Evolutionary conservation across 1,139 yeast genomes (phyloP), one percentile per base, ranked within the genome.

Genomic region (Yamadazyma buinensis): DNA sequence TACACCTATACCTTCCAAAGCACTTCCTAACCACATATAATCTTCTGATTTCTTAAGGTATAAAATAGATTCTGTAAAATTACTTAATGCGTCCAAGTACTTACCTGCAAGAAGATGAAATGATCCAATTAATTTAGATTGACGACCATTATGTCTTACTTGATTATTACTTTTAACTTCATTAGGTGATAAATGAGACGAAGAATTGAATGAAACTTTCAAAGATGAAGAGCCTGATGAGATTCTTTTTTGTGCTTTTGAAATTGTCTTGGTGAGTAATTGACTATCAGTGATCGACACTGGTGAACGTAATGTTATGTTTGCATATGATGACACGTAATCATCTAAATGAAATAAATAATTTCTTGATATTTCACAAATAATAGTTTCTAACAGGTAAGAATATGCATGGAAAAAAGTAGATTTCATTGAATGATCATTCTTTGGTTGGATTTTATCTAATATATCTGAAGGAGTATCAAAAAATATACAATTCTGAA

Each of bases 21-120:
- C 80, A 28, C 92, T 82, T 0, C 83, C 97, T 19, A 86, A 67
- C 98, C 98, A 92, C 15, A 92, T 62, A 49, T 75, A 75, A 55
- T 92, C 98, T 33, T 80, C 80, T 2, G 81, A 67, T 23, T 76
- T 68, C 40, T 77, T 77, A 36, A 88, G 59, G 24, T 72, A 63
- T 2, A 66, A 51, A 2, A 84, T 71, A 0, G 97, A 80, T 27
- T 88, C 96, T 10, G 80, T 72, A 45, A 88, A 84, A 39, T 79
- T 76, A 22, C 70, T 66, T 35, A 88, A 53, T 0, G 97, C 95
- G 39, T 80, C 86, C 11, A 67, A 56, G 35, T 83, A 71, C 39
- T 84, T 75, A 0, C 98, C 98, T 0, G 96, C 83, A 30, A 92
- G 58, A 10, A 92, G 61, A 50, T 76, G 81, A 47, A 90, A 76